Conservation (phyloP, 805 yeast genomes). For the Dipodascus geniculatus region DNA sequence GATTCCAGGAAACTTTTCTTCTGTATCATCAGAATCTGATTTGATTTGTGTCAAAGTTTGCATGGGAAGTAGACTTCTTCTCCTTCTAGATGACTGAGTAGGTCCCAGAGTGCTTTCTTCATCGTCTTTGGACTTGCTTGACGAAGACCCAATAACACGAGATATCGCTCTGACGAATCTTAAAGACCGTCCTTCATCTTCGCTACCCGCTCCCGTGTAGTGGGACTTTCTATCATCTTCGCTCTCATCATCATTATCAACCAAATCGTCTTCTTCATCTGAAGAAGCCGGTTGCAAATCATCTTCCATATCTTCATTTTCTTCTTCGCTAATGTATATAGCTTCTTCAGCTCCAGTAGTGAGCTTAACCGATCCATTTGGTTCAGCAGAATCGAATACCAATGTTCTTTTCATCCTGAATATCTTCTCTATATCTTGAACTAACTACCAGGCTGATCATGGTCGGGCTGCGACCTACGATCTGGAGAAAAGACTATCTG, state of each 20-base stretch:
- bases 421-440: not conserved
- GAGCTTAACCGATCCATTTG: not conserved
- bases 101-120: not conserved
- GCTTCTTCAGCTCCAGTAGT: not conserved
- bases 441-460: constrained; percentile 3
- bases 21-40: not conserved
- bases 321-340: not conserved
- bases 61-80: not conserved
- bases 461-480: no score
- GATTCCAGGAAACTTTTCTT: not conserved
- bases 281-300: not conserved
- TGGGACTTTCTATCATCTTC: not conserved
- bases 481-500: no score
- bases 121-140: not conserved
- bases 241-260: not conserved
- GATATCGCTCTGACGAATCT: not conserved
- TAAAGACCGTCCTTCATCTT: not conserved
- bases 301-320: not conserved
- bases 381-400: not conserved
- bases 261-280: not conserved
- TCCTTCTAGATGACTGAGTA: not conserved
- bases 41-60: not conserved
- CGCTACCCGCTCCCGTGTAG: not conserved
- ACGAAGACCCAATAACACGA: not conserved
- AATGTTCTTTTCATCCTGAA: not conserved